phyloP scores from a whole-genome alignment of 108 stramenopile species.

The Poteriospumella lacustris region DNA sequence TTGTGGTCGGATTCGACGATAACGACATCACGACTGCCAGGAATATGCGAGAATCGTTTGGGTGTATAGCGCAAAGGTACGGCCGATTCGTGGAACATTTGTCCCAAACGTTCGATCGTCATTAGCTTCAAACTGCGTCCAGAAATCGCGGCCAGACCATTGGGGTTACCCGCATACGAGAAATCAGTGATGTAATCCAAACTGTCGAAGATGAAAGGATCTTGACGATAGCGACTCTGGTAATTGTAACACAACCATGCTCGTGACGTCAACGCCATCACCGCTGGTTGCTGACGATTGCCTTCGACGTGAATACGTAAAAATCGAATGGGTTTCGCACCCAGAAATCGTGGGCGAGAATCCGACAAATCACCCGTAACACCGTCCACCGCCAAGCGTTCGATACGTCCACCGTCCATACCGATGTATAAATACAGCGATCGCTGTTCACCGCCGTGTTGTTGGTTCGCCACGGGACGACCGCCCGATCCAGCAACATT shows the following conservation, averaged over 20 bases:
- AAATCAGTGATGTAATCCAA: conserved; percentile 85
- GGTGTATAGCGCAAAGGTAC: conserved; percentile 87
- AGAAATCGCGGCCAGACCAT: conserved; percentile 90
- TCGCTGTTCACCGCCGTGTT: background rate
- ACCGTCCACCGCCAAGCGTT: conserved; percentile 73
- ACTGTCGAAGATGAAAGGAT: conserved; percentile 84
- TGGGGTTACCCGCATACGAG: conserved; percentile 73
- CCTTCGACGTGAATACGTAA: conserved; percentile 70
- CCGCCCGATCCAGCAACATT: too few species aligned
- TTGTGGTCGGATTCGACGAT: conserved; percentile 91
- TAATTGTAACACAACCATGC: conserved; percentile 80
- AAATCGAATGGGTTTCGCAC: conserved; percentile 77
- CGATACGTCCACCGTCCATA: conserved; percentile 76
- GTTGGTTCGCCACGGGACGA: too few species aligned
- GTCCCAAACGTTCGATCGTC: conserved; percentile 68
- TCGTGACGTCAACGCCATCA: conserved; percentile 80
- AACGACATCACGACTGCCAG: conserved; percentile 70
- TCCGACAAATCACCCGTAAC: conserved; percentile 78
- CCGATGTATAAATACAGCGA: conserved; percentile 70
- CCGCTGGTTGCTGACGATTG: conserved; percentile 44
- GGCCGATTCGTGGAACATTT: conserved; percentile 78
- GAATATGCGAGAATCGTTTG: conserved; percentile 70
- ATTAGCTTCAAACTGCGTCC: conserved; percentile 82
- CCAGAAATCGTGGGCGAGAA: conserved; percentile 83
- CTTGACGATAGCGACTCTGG: conserved; percentile 50